Evolutionary conservation across 257 asterid genomes (phyloP).

Genomic region (Rhazya stricta): DNA sequence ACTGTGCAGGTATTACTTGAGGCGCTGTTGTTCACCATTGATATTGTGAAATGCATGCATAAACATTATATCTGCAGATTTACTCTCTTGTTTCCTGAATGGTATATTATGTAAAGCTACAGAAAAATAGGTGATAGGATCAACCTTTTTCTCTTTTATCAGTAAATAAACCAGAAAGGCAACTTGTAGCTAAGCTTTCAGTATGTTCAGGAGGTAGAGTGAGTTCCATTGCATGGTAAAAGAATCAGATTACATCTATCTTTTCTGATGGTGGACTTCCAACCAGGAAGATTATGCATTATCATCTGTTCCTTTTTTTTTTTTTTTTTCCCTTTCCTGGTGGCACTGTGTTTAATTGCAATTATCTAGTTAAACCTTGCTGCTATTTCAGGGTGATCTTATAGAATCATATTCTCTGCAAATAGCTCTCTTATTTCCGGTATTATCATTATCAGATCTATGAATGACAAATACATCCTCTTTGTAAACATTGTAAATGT

Average conservation of each 20-base stretch:
- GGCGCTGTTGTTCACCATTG: not conserved
- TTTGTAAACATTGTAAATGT: slow-evolving; percentile 36
- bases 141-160: not conserved
- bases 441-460: not conserved
- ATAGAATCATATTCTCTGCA: not conserved
- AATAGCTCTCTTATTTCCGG: not conserved
- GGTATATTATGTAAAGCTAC: not conserved
- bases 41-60: not conserved
- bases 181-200: not conserved
- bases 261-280: too few species aligned
- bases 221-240: not conserved
- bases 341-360: not conserved
- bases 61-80: not conserved
- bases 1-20: slow-evolving; percentile 57
- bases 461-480: not conserved
- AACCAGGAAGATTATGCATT: too few species aligned
- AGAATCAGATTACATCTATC: not conserved
- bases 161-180: not conserved
- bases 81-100: not conserved
- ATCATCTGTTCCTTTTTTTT: too few species aligned
- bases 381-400: too few species aligned
- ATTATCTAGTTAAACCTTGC: too few species aligned
- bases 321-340: not conserved
- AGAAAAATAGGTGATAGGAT: not conserved
- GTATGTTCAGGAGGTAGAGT: not conserved